Evolutionary conservation across 139 green algal species (phyloP).

Genomic region (Diplosphaera chodatii): DNA sequence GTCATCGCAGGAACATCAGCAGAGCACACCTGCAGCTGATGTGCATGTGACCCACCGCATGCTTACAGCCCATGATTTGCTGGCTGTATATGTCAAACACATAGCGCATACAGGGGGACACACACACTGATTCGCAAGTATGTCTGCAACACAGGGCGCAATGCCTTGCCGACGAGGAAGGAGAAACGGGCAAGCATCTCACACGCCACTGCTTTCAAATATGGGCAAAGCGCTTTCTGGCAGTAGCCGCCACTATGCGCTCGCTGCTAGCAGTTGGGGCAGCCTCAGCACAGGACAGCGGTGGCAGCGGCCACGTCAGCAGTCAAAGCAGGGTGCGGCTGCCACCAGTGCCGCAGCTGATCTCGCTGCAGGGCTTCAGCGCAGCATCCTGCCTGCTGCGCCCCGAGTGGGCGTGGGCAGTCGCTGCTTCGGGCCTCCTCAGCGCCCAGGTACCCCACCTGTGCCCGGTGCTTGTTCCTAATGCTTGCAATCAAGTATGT

Average conservation of each 20-base stretch:
- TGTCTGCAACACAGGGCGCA: not conserved
- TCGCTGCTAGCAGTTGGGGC: conserved; percentile 1
- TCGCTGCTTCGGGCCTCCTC: not conserved
- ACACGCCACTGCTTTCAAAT: not conserved
- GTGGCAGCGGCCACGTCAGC: not conserved
- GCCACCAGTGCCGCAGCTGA: not conserved
- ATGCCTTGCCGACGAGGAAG: not conserved
- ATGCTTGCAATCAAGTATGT: too few relatives aligned
- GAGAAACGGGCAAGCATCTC: not conserved
- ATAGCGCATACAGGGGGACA: too few relatives aligned
- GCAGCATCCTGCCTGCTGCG: conserved; percentile 2
- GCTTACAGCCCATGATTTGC: too few relatives aligned
- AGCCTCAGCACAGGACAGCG: not conserved
- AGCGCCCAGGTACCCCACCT: too few relatives aligned
- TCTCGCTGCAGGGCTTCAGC: not conserved
- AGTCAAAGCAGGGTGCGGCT: not conserved
- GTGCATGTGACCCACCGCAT: too few relatives aligned
- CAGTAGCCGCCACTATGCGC: conserved; percentile 1
- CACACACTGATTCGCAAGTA: too few relatives aligned
- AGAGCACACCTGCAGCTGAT: too few relatives aligned
- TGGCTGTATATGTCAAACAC: too few relatives aligned
- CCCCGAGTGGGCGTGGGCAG: conserved; percentile 4
- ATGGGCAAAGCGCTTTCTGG: conserved; percentile 11
- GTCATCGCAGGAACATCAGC: too few relatives aligned
- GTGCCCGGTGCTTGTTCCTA: too few relatives aligned